Evolutionary conservation across 805 yeast genomes (phyloP), one percentile per base, ranked within the genome.

Genomic region (Saccharomycopsis oosterbeekiorum): DNA sequence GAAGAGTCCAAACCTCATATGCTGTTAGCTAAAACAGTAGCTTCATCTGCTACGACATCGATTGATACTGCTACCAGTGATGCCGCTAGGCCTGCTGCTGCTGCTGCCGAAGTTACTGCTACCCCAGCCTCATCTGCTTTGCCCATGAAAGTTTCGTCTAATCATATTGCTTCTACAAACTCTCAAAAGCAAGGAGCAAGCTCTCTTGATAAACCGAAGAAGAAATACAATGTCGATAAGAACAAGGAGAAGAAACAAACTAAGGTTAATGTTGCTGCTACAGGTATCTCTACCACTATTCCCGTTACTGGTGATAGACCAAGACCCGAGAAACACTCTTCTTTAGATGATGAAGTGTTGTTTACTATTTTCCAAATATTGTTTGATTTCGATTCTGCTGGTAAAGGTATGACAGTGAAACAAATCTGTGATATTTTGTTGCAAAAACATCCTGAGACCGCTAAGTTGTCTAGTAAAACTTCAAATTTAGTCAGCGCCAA

Each of bases 381-480:
- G 62, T 86, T 75, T 71, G 92, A 86, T 63, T 76, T 80, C 64
- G 96, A 88, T 69, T 74, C 85, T 0, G 80, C 79, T 59, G 85
- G 88, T 58, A 78, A 79, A 63, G 96, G 96, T 65, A 86, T 88
- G 91, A 88, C 96, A n/a, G 96, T 88, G 39, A 88, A 88, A 69
- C 96, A 88, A 70, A 81, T 88, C 62, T 88, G 96, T 73, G 96
- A 88, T 71, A 80, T 85, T 61, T 75, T 88, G 56, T 75, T 84
- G 57, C 89, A 84, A 60, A 80, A 82, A 67, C 93, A 88, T 70
- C 96, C 96, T 1, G 91, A 87, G 57, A 88, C 88, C 91, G 88
- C 91, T 4, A 86, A 83, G 63, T 72, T 88, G 62, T 85, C 91
- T 2, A 85, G 93, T 19, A 88, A 88, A 68, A 85, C 93, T 15